Conservation (phyloP, 805 yeast genomes). For the Hanseniaspora clermontiae region DNA sequence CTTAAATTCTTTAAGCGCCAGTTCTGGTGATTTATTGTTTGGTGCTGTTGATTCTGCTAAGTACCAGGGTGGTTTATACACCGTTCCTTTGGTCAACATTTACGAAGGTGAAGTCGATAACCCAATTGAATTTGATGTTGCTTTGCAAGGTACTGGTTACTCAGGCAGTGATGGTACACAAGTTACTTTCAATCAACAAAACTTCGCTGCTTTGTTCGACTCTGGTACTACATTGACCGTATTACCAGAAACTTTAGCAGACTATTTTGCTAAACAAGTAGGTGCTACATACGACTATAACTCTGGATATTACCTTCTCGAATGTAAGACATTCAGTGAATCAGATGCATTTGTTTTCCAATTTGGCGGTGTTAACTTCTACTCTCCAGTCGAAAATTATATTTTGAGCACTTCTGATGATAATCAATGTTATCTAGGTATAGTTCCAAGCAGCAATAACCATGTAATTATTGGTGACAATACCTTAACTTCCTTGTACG, state of each 20-base stretch:
- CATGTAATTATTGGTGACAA: slow-evolving; percentile 41
- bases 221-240: slow-evolving; percentile 38
- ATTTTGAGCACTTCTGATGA: slow-evolving; percentile 16
- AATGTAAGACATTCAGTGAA: slow-evolving; percentile 29
- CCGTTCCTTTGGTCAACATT: slow-evolving; percentile 40
- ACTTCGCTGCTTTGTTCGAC: slow-evolving; percentile 36
- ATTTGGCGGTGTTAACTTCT: slow-evolving; percentile 48
- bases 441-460: slow-evolving; percentile 26
- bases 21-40: slow-evolving; percentile 47
- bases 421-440: slow-evolving; percentile 35
- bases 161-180: neutral
- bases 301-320: slow-evolving; percentile 36
- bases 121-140: slow-evolving; percentile 21
- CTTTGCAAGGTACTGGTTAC: slow-evolving; percentile 23
- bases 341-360: slow-evolving; percentile 33
- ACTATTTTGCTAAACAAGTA: slow-evolving; percentile 19
- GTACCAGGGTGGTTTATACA: slow-evolving; percentile 38
- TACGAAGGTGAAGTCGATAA: slow-evolving; percentile 16
- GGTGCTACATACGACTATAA: slow-evolving; percentile 34
- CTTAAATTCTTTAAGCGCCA: slow-evolving; percentile 34
- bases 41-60: slow-evolving; percentile 62
- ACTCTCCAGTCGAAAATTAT: slow-evolving; percentile 35
- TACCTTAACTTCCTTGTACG: slow-evolving; percentile 46
- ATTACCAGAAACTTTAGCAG: neutral
- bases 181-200: slow-evolving; percentile 20